Percentiles rank a stretch among this genome's conserved stretches.
phyloP scores from a whole-genome alignment of 176 grass and related monocot genomes.

The Juncus effusus region DNA sequence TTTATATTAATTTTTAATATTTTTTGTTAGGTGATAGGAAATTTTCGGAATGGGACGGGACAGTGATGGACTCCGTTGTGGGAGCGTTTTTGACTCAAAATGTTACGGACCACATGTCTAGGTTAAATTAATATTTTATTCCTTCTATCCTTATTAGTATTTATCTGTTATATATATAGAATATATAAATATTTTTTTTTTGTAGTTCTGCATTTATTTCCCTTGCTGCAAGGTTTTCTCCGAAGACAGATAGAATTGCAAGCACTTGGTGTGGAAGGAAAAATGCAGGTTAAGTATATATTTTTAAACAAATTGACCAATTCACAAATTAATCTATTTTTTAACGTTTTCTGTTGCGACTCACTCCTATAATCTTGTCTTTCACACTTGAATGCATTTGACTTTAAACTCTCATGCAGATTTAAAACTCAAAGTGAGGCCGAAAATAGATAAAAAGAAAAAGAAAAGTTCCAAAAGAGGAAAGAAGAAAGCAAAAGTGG shows the following conservation, averaged over 20 bases:
- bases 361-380: too few relatives aligned
- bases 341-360: too few relatives aligned
- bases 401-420: conserved; percentile 17
- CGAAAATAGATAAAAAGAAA: neutral
- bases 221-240: conserved; percentile 66
- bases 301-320: conserved; percentile 31
- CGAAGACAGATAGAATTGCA: conserved; percentile 5
- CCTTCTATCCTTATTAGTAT: neutral
- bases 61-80: conserved; percentile 45
- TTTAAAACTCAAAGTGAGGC: neutral
- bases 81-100: conserved; percentile 49
- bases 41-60: conserved; percentile 43
- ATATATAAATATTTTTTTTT: conserved; percentile 17
- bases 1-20: too few relatives aligned
- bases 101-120: conserved; percentile 45
- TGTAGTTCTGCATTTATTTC: conserved; percentile 84
- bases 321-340: conserved; percentile 20
- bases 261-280: conserved; percentile 36
- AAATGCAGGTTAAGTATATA: conserved; percentile 19
- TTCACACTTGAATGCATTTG: too few relatives aligned
- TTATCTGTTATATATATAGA: too few relatives aligned
- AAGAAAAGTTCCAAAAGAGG: conserved; percentile 34
- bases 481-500: conserved; percentile 19
- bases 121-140: conserved; percentile 22
- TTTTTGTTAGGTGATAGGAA: conserved; percentile 28